Base-by-base conservation (phyloP, 805 yeast genomes). In the Sungouiella thailandica region DNA sequence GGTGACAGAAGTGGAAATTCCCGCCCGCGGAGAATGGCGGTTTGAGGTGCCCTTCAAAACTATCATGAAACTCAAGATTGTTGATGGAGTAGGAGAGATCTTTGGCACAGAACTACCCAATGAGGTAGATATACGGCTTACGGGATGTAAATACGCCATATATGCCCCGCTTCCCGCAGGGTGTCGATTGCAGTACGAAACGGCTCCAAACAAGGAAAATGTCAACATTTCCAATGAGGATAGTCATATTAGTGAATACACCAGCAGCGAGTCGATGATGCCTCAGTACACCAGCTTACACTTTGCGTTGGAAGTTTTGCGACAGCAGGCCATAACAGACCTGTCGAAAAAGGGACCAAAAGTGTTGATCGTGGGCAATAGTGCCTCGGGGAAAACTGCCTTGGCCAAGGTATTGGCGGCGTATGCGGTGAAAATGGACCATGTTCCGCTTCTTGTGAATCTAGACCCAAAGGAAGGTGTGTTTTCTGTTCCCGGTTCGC, bases 21-120 rank as follows among this genome's bases (percentile, higher is more conserved):
- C 62, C 1, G 57, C 49, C 8, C 50, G 53, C n/a, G 62, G 76
- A 17, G 95, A 86, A 59, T 83, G 94, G 93, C 64, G 94, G 34
- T 71, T 83, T 42, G 93, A 84, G 51, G 74, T 83, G 4, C 77
- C 72, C 0, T 66, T 68, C 40, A 69, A 68, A 28, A 64, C 74
- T 12, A 59, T 61, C 13, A 51, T 83, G 24, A 65, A 62, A n/a
- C 50, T 83, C 28, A 74, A 65, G 45, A 66, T 79, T 8, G 37
- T 58, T 3, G 61, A 65, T 2, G 99, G 98, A 3, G 70, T 79
- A 2, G 96, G 86, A 2, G 98, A 93, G 60, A 74, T 88, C 7
- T 86, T 83, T 58, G 99, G 98, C 16, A 86, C 96, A 3, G 99
- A 93, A 55, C 71, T 93, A 16, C 84, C 96, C 2, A 65, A 70